Evolutionary conservation across 106 monocot species (phyloP).

Genomic region (Dendrobium chrysotoxum): DNA sequence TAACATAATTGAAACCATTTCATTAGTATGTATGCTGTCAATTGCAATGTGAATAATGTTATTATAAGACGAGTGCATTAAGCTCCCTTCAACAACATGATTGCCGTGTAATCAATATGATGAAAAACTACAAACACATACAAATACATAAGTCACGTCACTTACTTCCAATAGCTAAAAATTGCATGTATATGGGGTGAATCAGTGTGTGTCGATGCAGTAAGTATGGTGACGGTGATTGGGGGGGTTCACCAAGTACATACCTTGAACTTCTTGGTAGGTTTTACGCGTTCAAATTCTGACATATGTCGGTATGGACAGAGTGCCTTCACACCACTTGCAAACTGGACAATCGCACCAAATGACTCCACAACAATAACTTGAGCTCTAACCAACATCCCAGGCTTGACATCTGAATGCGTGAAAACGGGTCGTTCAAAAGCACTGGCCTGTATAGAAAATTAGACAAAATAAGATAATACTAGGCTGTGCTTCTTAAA

Average conservation of each 20-base stretch:
- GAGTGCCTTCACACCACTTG: slow-evolving; percentile 95
- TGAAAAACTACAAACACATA: not conserved
- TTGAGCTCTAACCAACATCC: slow-evolving; percentile 82
- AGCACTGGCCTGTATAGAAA: slow-evolving; percentile 64
- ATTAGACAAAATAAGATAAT: not conserved
- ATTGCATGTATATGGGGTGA: not conserved
- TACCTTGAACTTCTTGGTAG: slow-evolving; percentile 89
- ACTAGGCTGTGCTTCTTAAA: too few relatives aligned
- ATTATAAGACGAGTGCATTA: not conserved
- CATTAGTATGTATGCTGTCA: not conserved
- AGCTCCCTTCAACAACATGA: not conserved
- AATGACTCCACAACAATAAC: slow-evolving; percentile 68
- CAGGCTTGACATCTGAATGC: slow-evolving; percentile 95
- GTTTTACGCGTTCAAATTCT: slow-evolving; percentile 79
- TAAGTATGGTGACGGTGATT: not conserved
- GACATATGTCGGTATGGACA: slow-evolving; percentile 96
- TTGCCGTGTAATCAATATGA: not conserved
- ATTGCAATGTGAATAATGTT: not conserved
- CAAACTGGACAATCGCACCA: slow-evolving; percentile 79
- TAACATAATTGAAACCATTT: not conserved
- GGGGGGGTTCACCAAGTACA: not conserved
- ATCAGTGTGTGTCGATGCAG: not conserved
- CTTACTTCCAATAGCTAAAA: not conserved
- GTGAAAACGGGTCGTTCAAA: slow-evolving; percentile 91
- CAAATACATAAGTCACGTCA: not conserved